Conservation (phyloP, 2,329 filamentous ascomycete species). For the Zasmidium citrigriseum region DNA sequence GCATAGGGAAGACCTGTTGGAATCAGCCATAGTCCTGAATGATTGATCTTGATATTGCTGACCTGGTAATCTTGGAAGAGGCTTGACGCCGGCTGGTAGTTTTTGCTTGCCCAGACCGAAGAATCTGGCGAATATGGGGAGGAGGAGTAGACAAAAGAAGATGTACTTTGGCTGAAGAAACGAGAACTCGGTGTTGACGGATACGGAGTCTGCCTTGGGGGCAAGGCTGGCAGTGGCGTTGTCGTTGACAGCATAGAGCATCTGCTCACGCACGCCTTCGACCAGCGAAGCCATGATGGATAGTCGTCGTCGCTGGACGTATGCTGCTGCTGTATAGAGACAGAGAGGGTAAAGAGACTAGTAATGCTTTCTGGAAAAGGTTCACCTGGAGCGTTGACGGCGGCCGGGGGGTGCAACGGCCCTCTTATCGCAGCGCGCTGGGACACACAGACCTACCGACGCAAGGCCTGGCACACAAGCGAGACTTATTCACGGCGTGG, state of each 20-base stretch:
- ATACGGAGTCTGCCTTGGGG: neutral
- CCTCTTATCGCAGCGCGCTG: neutral
- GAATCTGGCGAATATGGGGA: neutral
- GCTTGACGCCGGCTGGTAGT: constrained; percentile 29
- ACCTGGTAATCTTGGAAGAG: constrained; percentile 29
- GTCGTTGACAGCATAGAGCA: neutral
- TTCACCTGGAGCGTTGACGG: neutral
- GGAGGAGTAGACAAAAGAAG: neutral
- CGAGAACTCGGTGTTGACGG: constrained; percentile 2
- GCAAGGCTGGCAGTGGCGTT: neutral
- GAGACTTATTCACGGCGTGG: neutral
- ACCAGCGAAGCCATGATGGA: neutral
- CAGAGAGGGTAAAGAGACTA: neutral
- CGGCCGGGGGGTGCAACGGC: neutral
- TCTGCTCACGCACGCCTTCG: neutral
- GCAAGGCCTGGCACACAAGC: too few species aligned
- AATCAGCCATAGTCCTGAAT: neutral
- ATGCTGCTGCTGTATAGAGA: too few species aligned
- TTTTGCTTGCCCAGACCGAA: constrained; percentile 20
- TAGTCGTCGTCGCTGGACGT: too few species aligned
- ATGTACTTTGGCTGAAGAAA: constrained; percentile 5
- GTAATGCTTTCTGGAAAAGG: neutral
- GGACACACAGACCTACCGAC: neutral
- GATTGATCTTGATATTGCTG: neutral
- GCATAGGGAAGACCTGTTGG: constrained; percentile 32